These are phyloP conservation scores for Dictyophora rubrovolvata DNA, from an alignment of 768 basidiomycete species.

Conservation along the genomic window DNA sequence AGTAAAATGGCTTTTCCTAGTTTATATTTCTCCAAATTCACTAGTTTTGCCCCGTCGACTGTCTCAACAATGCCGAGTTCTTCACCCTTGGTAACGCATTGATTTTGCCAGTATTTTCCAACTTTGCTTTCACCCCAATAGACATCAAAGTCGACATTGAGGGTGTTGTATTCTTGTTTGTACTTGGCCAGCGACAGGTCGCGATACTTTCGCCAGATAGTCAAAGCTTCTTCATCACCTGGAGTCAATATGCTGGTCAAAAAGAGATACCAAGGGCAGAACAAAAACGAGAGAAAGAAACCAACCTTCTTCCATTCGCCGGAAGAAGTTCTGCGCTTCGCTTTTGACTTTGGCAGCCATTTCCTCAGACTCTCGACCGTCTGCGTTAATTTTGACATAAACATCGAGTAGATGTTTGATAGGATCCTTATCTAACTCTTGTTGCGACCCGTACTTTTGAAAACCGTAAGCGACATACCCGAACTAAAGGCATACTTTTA, in stretches of 20 bases:
- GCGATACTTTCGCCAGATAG: slow-evolving; percentile 90
- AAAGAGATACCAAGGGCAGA: background rate
- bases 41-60: slow-evolving; percentile 70
- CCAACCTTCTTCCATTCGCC: slow-evolving; percentile 79
- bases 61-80: slow-evolving; percentile 69
- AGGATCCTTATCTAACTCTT: slow-evolving; percentile 73
- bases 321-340: slow-evolving; percentile 81
- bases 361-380: slow-evolving; percentile 41
- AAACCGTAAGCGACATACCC: slow-evolving; percentile 87
- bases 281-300: background rate
- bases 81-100: slow-evolving; percentile 56
- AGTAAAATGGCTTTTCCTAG: slow-evolving; percentile 83
- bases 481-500: slow-evolving; percentile 34
- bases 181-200: slow-evolving; percentile 86
- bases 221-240: slow-evolving; percentile 70
- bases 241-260: background rate
- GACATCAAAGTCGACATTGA: slow-evolving; percentile 87
- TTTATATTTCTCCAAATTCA: slow-evolving; percentile 85
- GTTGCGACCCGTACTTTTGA: slow-evolving; percentile 82
- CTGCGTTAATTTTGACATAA: slow-evolving; percentile 90
- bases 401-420: slow-evolving; percentile 93
- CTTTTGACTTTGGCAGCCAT: slow-evolving; percentile 59
- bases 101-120: slow-evolving; percentile 60
- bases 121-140: slow-evolving; percentile 88
- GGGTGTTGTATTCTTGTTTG: slow-evolving; percentile 71